Base-by-base conservation (phyloP, 2,329 filamentous ascomycete genomes). In the Aspergillus sp. region DNA sequence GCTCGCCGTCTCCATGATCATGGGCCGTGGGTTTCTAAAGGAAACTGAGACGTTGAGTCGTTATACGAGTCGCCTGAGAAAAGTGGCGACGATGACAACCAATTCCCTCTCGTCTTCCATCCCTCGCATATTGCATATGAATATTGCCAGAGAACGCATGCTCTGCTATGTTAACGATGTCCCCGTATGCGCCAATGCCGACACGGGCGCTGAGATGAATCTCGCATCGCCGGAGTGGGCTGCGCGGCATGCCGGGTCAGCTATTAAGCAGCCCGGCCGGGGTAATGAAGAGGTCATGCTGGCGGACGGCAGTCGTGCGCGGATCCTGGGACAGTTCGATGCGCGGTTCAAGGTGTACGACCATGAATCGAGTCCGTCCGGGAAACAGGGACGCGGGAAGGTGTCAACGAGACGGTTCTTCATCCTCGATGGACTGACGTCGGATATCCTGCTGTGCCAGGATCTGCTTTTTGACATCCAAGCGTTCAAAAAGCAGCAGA, bases 161-260 rank as follows among this genome's bases (percentile, higher is more conserved):
- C 51, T 31, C 19, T 54, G 51, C 34, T 54, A 43, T 17, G 31
- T 54, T 4, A 23, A 54, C 17, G 51, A 19, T 13, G 3, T 54
- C 22, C 51, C 51, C n/a, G 51, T 54, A 2, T 28, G 45, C 34
- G 51, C 51, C 3, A 54, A 54, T 22, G 51, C 51, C 4, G 51
- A 54, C 51, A 54, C 51, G 13, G 51, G 51, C 31, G 51, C 51
- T 15, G 51, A 54, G 22, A 54, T 54, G 51, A 54, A 54, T 7
- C 51, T 54, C 19, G 51, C 51, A 2, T 54, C 51, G 19, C 51
- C 51, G 9, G 6, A 23, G 19, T 54, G 31, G 51, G 51, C 51
- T 4, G 22, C 31, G 15, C 38, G 22, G 13, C n/a, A 43, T 43
- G 11, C 7, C 7, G 7, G 15, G 4, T 1, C 13, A 17, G n/a